Percentiles rank a stretch among this genome's conserved stretches.
phyloP scores from a whole-genome alignment of 192 early-diverging fungal genomes.

The Umbelopsis isabellina region DNA sequence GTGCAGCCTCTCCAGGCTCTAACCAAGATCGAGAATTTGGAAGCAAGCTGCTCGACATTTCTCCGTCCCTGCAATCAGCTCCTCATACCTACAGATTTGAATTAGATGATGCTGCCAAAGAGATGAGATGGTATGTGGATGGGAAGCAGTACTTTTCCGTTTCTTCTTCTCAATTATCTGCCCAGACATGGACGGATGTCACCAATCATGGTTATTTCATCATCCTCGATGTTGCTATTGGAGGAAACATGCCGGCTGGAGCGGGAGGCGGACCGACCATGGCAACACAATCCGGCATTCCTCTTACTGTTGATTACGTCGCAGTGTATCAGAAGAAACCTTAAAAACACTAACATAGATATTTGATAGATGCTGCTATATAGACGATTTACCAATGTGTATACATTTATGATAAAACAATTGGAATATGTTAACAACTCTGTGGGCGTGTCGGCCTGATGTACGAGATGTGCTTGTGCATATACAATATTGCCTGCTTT shows the following conservation, averaged over 20 bases:
- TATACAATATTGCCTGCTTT: no score
- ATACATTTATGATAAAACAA: no score
- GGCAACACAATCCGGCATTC: constrained; percentile 5
- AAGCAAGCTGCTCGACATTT: neutral
- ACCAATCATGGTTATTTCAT: constrained; percentile 1
- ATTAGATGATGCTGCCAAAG: neutral
- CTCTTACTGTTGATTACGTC: constrained; percentile 3
- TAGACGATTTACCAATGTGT: no score
- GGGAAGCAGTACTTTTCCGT: neutral
- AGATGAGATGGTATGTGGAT: constrained; percentile 11
- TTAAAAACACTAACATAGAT: no score
- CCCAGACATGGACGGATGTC: neutral
- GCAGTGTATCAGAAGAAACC: constrained; percentile 10
- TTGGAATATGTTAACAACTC: no score
- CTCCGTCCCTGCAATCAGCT: neutral
- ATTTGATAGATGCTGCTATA: no score
- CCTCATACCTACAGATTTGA: constrained; percentile 6
- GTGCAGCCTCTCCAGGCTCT: neutral
- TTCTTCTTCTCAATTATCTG: neutral
- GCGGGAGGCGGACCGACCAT: neutral
- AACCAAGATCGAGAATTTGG: neutral
- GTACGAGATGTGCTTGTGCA: no score
- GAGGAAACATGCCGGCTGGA: neutral
- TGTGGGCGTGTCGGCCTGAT: no score
- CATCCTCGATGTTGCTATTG: constrained; percentile 8